Conservation (phyloP, 2,329 filamentous ascomycete genomes). For the Neofusicoccum kwambonambiense region DNA sequence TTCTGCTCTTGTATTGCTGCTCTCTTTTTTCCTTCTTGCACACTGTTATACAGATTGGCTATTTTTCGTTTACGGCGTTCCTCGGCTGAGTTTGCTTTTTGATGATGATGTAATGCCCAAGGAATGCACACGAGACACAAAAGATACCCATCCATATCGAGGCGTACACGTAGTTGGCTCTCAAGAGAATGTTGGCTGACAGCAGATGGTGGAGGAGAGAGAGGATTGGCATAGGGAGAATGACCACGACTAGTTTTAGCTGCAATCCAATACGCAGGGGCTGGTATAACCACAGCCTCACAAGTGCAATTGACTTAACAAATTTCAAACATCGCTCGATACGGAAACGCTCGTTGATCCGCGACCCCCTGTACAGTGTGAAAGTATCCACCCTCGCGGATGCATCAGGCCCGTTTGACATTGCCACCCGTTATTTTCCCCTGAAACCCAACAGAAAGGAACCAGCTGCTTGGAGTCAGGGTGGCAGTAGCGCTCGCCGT, state of each 20-base stretch:
- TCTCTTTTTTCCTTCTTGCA: neutral
- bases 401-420: neutral
- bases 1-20: conserved; percentile 9
- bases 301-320: neutral
- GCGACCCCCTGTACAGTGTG: neutral
- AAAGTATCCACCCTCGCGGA: neutral
- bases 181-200: neutral
- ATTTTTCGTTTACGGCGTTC: neutral
- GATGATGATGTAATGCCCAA: neutral
- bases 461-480: too few relatives aligned
- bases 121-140: neutral
- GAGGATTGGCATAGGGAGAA: neutral
- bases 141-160: conserved; percentile 14
- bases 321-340: neutral
- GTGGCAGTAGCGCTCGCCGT: too few relatives aligned
- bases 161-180: neutral
- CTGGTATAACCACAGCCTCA: neutral
- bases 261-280: neutral
- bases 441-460: neutral
- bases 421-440: neutral
- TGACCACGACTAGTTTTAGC: neutral
- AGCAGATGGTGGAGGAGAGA: neutral
- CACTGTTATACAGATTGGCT: neutral
- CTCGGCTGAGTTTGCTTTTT: neutral
- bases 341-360: neutral